Percentiles rank a stretch among this genome's conserved stretches.
phyloP scores from a whole-genome alignment of 2,329 filamentous ascomycete species.

The Sclerotiophoma versabilis region DNA sequence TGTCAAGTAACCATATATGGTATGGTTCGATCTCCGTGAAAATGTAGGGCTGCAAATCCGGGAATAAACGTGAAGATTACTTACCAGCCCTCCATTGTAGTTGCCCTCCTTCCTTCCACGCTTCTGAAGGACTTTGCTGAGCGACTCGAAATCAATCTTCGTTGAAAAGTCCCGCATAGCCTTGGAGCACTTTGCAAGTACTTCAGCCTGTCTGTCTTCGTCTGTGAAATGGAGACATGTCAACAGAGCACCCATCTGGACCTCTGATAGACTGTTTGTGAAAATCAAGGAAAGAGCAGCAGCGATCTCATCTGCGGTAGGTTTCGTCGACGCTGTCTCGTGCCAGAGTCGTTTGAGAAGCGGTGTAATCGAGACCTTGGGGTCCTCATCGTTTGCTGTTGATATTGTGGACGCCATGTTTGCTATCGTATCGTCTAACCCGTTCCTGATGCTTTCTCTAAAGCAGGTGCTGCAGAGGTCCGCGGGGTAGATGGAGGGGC shows the following conservation, averaged over 20 bases:
- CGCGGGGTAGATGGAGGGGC: slow-evolving; percentile 25
- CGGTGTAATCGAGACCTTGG: slow-evolving; percentile 67
- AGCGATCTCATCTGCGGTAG: slow-evolving; percentile 80
- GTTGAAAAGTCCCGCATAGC: slow-evolving; percentile 84
- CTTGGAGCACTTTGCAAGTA: slow-evolving; percentile 82
- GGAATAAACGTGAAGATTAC: slow-evolving; percentile 35
- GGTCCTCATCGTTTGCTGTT: slow-evolving; percentile 30
- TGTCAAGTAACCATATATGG: slow-evolving; percentile 11
- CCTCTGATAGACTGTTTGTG: slow-evolving; percentile 84
- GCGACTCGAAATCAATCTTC: slow-evolving; percentile 68
- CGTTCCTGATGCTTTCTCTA: slow-evolving; percentile 16
- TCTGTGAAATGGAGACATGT: slow-evolving; percentile 92
- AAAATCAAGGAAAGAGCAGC: slow-evolving; percentile 91
- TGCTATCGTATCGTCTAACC: background rate
- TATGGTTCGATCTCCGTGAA: background rate
- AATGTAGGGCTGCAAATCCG: too few relatives aligned
- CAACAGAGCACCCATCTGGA: slow-evolving; percentile 84
- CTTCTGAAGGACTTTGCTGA: slow-evolving; percentile 67
- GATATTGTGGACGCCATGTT: slow-evolving; percentile 34
- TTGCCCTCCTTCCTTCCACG: slow-evolving; percentile 71
- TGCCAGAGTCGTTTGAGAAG: slow-evolving; percentile 77
- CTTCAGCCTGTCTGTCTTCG: slow-evolving; percentile 81
- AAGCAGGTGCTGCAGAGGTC: slow-evolving; percentile 7
- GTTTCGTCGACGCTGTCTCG: slow-evolving; percentile 53
- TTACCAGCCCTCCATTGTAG: slow-evolving; percentile 84